Base-by-base conservation (phyloP, 2,329 filamentous ascomycete genomes). In the Fusarium anthophilum region DNA sequence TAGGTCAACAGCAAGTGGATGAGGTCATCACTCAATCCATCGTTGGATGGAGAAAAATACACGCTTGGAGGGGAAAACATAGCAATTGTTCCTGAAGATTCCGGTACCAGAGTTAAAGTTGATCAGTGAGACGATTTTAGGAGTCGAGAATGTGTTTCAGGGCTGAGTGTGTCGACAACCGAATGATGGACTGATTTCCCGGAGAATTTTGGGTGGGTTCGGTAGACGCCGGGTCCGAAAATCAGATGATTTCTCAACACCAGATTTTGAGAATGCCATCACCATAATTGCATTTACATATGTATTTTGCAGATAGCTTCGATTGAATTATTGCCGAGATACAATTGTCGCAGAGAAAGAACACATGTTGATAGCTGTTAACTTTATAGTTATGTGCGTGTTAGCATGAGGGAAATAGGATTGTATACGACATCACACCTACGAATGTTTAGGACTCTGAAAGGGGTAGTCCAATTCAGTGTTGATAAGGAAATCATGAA, bases 211-310 rank as follows among this genome's bases (percentile, higher is more conserved):
- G 30, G 63, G 47, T 45, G 64, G 70, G 41, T 54, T 73, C 72
- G 72, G 72, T 66, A 24, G 54, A 35, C 68, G 72, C 72, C 72
- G 72, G 68, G 57, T 43, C 68, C 54, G 48, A 69, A 39, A 15
- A 72, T 72, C 69, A 66, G 64, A 63, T 66, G 60, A 65, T 74
- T 59, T 47, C 24, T 44, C 30, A 39, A 37, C 18, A 26, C 24
- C 30, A 50, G 26, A 43, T 41, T n/a, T 12, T 58, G 37, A 35
- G 22, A 26, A 41, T 51, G 8, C 45, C 39, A 45, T 57, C 45
- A 9, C 30, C n/a, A 43, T 32, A 18, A 50, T 60, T 32, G 66
- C 56, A 41, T 62, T 58, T 24, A 28, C 57, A 48, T 48, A 48
- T 26, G 3, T 11, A n/a, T 9, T 60, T 14, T 17, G 39, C 7